Conservation (phyloP, 495 filamentous ascomycete species). For the Evansstolkia leycettana region DNA sequence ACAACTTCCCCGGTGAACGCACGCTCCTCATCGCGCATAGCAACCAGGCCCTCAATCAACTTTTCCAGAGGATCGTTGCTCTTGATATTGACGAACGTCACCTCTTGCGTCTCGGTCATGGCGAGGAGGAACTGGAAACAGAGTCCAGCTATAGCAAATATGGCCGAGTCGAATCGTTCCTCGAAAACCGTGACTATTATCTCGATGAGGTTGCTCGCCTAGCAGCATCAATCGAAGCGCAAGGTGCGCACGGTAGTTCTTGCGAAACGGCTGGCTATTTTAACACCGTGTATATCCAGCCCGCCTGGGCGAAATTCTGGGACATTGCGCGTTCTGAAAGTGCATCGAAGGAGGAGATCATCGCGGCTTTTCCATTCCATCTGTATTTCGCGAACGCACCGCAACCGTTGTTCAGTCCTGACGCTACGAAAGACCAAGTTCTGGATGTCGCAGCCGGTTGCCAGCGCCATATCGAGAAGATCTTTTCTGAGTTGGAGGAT, state of each 20-base stretch:
- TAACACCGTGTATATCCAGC: conserved; percentile 78
- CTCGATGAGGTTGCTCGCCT: conserved; percentile 79
- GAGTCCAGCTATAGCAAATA: conserved; percentile 86
- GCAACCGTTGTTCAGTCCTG: conserved; percentile 64
- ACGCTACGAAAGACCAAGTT: conserved; percentile 48
- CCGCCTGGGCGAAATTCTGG: conserved; percentile 79
- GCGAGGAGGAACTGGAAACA: conserved; percentile 85
- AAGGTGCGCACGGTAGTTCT: conserved; percentile 84
- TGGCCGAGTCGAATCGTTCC: conserved; percentile 88
- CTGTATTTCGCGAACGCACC: conserved; percentile 80
- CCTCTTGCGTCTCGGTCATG: conserved; percentile 83
- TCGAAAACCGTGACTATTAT: conserved; percentile 72
- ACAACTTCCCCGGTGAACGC: conserved; percentile 87
- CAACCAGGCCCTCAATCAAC: conserved; percentile 94
- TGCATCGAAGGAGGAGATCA: conserved; percentile 45
- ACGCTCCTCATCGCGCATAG: conserved; percentile 93
- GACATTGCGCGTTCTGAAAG: conserved; percentile 41
- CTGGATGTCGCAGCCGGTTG: conserved; percentile 76
- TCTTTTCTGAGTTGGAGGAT: conserved; percentile 88
- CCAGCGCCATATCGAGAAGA: conserved; percentile 79
- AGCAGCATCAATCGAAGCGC: conserved; percentile 68
- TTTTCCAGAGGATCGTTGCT: conserved; percentile 96
- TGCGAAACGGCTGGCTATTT: conserved; percentile 98
- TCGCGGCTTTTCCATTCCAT: conserved; percentile 80
- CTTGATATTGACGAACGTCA: conserved; percentile 95